A percentile compares a stretch with the other conserved stretches of the same genome.
These are phyloP conservation scores for Dryas alaskensis DNA, from an alignment of 306 rosid genomes.

Conservation along the genomic window DNA sequence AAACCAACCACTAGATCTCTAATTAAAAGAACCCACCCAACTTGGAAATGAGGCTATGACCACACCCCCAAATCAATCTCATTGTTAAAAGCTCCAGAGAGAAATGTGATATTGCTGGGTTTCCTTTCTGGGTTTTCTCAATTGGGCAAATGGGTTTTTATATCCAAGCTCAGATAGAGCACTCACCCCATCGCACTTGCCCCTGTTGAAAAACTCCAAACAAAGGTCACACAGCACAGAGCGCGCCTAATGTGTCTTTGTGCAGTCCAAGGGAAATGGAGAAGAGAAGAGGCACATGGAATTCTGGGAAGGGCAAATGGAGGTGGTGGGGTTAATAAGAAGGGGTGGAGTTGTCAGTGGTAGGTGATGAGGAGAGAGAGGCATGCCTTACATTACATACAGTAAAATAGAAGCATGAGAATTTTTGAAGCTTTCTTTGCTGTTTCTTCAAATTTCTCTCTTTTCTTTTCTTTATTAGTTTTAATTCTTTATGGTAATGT, in stretches of 20 bases:
- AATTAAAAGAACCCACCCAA: constrained; percentile 11
- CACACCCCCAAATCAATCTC: constrained; percentile 35
- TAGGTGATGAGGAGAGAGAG: constrained; percentile 53
- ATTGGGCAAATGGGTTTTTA: constrained; percentile 27
- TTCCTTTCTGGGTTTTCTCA: constrained; percentile 38
- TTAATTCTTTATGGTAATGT: constrained; percentile 1
- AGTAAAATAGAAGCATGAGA: constrained; percentile 64
- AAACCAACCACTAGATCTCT: constrained; percentile 47
- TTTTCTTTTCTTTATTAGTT: constrained; percentile 13
- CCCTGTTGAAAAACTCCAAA: constrained; percentile 15
- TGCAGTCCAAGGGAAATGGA: constrained; percentile 41
- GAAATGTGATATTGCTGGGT: neutral
- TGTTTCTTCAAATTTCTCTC: constrained; percentile 67
- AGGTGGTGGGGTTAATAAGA: constrained; percentile 53
- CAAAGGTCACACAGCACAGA: constrained; percentile 20
- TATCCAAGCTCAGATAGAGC: constrained; percentile 24
- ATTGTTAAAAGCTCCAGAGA: constrained; percentile 32
- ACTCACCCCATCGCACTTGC: constrained; percentile 4
- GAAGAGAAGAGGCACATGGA: constrained; percentile 38
- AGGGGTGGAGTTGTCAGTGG: constrained; percentile 74
- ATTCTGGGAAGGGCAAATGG: constrained; percentile 37
- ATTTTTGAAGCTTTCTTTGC: constrained; percentile 53
- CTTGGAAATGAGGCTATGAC: constrained; percentile 25
- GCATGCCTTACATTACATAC: constrained; percentile 40
- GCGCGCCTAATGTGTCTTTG: constrained; percentile 19